Conservation (phyloP, 345 rosid genomes). For the Moringa oleifera region DNA sequence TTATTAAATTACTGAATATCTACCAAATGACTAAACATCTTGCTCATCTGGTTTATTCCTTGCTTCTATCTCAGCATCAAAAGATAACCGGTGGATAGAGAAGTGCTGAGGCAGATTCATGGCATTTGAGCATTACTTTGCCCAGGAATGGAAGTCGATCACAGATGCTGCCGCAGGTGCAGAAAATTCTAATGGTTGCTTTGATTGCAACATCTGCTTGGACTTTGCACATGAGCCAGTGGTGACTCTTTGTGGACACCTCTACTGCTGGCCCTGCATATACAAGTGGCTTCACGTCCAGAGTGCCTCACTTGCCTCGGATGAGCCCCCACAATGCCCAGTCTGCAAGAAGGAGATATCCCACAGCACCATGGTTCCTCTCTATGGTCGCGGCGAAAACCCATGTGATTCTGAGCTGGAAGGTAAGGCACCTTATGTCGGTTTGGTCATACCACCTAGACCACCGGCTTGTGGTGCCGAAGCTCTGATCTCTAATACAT, state of each 20-base stretch:
- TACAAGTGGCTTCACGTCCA: slow-evolving; percentile 84
- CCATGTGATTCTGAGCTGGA: slow-evolving; percentile 22
- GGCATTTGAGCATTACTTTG: slow-evolving; percentile 41
- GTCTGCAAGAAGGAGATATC: slow-evolving; percentile 87
- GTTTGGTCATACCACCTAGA: slow-evolving; percentile 58
- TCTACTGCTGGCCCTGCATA: slow-evolving; percentile 98
- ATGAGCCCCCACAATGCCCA: slow-evolving; percentile 74
- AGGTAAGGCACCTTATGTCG: slow-evolving; percentile 23
- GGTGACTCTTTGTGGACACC: slow-evolving; percentile 91
- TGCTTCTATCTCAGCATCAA: no score
- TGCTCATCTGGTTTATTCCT: no score
- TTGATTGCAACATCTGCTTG: slow-evolving; percentile 88
- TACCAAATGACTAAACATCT: no score
- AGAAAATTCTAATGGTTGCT: slow-evolving; percentile 46
- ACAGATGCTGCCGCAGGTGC: no score
- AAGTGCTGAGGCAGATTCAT: slow-evolving; percentile 25
- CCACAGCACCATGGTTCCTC: slow-evolving; percentile 77
- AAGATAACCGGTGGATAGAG: no score
- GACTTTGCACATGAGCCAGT: slow-evolving; percentile 81
- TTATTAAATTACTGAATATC: no score
- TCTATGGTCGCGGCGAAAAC: slow-evolving; percentile 70
- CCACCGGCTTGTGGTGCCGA: slow-evolving; percentile 49
- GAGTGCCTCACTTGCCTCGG: slow-evolving; percentile 48
- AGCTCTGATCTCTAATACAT: slow-evolving; percentile 20
- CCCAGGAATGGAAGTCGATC: slow-evolving; percentile 40